Percentiles rank a stretch among this genome's conserved stretches.
Evolutionary conservation across 495 filamentous ascomycete species (phyloP).

Genomic region (Cercophora samala): DNA sequence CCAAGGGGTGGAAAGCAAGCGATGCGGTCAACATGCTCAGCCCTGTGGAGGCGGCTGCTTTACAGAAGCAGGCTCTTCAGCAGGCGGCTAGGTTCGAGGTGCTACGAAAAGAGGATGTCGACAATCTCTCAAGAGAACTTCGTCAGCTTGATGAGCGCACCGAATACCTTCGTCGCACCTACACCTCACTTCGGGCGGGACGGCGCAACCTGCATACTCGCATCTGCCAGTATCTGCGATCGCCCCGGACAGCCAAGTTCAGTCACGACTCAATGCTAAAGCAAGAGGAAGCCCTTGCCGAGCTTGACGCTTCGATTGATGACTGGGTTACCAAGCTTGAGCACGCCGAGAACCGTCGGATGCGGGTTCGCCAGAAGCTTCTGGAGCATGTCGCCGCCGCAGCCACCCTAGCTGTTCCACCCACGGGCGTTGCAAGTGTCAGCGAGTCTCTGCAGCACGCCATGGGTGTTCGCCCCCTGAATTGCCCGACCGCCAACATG

Average conservation of each 20-base stretch:
- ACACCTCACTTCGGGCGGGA: slow-evolving; percentile 62
- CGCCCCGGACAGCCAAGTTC: slow-evolving; percentile 59
- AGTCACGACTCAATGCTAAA: slow-evolving; percentile 66
- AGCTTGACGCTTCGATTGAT: slow-evolving; percentile 70
- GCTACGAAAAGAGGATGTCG: slow-evolving; percentile 63
- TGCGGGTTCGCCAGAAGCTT: slow-evolving; percentile 68
- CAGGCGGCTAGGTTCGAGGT: slow-evolving; percentile 67
- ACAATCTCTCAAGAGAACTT: slow-evolving; percentile 63
- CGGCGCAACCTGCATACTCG: slow-evolving; percentile 65
- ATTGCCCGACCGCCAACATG: slow-evolving; percentile 35
- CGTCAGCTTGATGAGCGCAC: slow-evolving; percentile 66
- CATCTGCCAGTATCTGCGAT: slow-evolving; percentile 65
- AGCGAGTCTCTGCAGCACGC: slow-evolving; percentile 43
- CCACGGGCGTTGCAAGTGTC: slow-evolving; percentile 31
- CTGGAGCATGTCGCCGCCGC: slow-evolving; percentile 71
- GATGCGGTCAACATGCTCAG: slow-evolving; percentile 49
- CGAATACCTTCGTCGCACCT: slow-evolving; percentile 67
- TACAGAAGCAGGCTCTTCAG: slow-evolving; percentile 60
- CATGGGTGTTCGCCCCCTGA: slow-evolving; percentile 38
- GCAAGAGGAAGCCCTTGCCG: slow-evolving; percentile 69
- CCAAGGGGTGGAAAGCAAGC: slow-evolving; percentile 52
- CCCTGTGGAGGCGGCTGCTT: slow-evolving; percentile 48
- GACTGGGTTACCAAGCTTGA: slow-evolving; percentile 72
- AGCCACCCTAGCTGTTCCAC: slow-evolving; percentile 36
- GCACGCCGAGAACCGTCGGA: slow-evolving; percentile 68